These are phyloP conservation scores for Hypomontagnella monticulosa DNA, from an alignment of 495 filamentous ascomycete genomes.

Conservation along the genomic window DNA sequence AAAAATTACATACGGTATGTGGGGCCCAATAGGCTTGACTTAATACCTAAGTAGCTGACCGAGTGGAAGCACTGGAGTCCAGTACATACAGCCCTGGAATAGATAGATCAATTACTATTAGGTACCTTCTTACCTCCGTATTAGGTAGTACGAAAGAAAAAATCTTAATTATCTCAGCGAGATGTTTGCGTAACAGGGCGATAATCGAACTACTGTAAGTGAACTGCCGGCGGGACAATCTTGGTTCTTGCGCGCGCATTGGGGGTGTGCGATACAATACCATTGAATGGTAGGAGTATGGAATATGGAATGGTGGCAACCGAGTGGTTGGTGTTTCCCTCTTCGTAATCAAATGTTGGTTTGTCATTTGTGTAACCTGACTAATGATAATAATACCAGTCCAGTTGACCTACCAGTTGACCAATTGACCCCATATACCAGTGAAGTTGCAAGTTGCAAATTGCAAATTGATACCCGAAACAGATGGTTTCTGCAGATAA, in stretches of 20 bases:
- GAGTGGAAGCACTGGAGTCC: neutral
- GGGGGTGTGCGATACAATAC: too few species aligned
- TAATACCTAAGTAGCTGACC: conserved; percentile 9
- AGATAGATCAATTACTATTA: too few species aligned
- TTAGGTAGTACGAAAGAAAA: conserved; percentile 1
- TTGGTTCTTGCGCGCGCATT: neutral
- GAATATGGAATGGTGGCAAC: conserved; percentile 1
- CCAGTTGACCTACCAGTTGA: too few species aligned
- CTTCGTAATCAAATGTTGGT: conserved; percentile 38
- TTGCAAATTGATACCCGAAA: conserved; percentile 42
- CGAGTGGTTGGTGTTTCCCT: conserved; percentile 5
- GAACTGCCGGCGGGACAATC: conserved; percentile 35
- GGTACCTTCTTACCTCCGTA: too few species aligned
- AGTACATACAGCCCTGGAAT: too few species aligned
- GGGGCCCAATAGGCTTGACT: conserved; percentile 20
- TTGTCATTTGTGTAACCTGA: conserved; percentile 42
- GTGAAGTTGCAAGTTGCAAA: conserved; percentile 9
- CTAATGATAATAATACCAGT: conserved; percentile 22
- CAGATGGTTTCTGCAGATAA: conserved; percentile 12
- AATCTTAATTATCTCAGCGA: conserved; percentile 13
- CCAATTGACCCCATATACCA: too few species aligned
- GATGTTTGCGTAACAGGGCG: conserved; percentile 31
- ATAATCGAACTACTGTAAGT: neutral
- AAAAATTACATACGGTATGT: conserved; percentile 8
- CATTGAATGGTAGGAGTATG: too few species aligned